Evolutionary conservation across 805 yeast genomes (phyloP).

Genomic region (Starmerella potacharoeniae): DNA sequence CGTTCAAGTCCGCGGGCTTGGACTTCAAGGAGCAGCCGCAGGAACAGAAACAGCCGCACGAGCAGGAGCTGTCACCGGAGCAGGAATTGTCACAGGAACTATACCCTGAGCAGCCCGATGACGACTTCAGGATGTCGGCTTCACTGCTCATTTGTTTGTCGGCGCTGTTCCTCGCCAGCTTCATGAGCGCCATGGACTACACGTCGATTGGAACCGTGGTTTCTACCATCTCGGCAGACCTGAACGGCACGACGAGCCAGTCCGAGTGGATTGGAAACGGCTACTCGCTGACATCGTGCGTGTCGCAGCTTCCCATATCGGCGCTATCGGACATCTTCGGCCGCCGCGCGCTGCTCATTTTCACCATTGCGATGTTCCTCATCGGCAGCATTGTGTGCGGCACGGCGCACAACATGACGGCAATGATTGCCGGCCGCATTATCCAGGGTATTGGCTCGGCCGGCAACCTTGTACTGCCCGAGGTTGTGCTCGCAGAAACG

Average conservation of each 20-base stretch:
- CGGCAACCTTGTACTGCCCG: constrained; percentile 47
- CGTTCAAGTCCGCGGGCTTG: not conserved
- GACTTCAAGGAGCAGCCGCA: not conserved
- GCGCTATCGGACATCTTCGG: constrained; percentile 26
- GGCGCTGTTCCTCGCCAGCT: constrained; percentile 5
- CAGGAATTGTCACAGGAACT: not conserved
- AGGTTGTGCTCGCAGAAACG: constrained; percentile 47
- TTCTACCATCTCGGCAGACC: constrained; percentile 15
- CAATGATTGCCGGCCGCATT: constrained; percentile 59
- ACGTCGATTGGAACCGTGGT: constrained; percentile 21
- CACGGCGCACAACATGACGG: constrained; percentile 42
- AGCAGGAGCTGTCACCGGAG: not conserved
- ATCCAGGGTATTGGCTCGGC: constrained; percentile 65
- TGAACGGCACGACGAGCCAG: constrained; percentile 23
- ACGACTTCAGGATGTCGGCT: constrained; percentile 8
- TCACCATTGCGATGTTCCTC: constrained; percentile 44
- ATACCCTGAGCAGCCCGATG: not conserved
- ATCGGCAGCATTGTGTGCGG: constrained; percentile 52
- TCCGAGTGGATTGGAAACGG: constrained; percentile 27
- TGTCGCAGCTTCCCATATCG: constrained; percentile 20
- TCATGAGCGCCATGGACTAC: constrained; percentile 17
- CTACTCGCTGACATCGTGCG: constrained; percentile 22
- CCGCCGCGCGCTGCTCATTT: constrained; percentile 39
- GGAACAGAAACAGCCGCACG: not conserved
- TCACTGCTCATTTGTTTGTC: constrained; percentile 1